Evolutionary conservation across 2,329 filamentous ascomycete genomes (phyloP).

Genomic region (Magnaporthiopsis incrustans): DNA sequence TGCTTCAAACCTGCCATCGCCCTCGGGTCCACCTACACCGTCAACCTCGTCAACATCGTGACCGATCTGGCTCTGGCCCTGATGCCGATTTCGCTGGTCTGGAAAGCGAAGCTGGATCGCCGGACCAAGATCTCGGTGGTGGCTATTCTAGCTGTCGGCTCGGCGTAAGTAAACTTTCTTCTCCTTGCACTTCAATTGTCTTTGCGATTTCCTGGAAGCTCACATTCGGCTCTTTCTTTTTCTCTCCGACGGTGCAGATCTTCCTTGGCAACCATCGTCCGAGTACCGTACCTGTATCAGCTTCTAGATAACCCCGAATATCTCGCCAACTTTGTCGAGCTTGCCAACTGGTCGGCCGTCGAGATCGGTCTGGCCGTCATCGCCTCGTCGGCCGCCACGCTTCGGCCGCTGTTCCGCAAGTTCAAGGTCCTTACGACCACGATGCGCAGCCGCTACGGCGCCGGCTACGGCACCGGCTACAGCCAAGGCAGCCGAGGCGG

Average conservation of each 20-base stretch:
- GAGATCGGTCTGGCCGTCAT: slow-evolving; percentile 34
- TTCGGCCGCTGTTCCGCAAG: slow-evolving; percentile 26
- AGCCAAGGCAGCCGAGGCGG: neutral
- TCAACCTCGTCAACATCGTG: slow-evolving; percentile 29
- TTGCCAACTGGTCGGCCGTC: slow-evolving; percentile 38
- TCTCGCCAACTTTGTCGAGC: slow-evolving; percentile 33
- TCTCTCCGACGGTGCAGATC: slow-evolving; percentile 17
- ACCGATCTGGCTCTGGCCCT: slow-evolving; percentile 32
- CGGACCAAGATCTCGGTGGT: slow-evolving; percentile 29
- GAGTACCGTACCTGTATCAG: slow-evolving; percentile 31
- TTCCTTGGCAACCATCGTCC: slow-evolving; percentile 33
- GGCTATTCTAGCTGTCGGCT: slow-evolving; percentile 23
- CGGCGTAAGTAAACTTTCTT: slow-evolving; percentile 16
- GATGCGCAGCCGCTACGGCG: neutral
- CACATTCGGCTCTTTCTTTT: neutral
- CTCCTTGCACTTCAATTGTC: neutral
- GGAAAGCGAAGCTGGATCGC: slow-evolving; percentile 30
- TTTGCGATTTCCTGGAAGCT: neutral
- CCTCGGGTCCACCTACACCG: slow-evolving; percentile 27
- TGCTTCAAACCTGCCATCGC: slow-evolving; percentile 13
- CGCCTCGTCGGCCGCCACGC: slow-evolving; percentile 30
- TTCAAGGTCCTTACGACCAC: slow-evolving; percentile 3
- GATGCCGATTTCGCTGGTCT: slow-evolving; percentile 30
- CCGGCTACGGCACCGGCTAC: neutral
- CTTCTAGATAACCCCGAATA: slow-evolving; percentile 30